Percentiles rank a stretch among this genome's conserved stretches.
Conservation (phyloP, 352 stramenopile species). For the Pythium plurisporium region DNA sequence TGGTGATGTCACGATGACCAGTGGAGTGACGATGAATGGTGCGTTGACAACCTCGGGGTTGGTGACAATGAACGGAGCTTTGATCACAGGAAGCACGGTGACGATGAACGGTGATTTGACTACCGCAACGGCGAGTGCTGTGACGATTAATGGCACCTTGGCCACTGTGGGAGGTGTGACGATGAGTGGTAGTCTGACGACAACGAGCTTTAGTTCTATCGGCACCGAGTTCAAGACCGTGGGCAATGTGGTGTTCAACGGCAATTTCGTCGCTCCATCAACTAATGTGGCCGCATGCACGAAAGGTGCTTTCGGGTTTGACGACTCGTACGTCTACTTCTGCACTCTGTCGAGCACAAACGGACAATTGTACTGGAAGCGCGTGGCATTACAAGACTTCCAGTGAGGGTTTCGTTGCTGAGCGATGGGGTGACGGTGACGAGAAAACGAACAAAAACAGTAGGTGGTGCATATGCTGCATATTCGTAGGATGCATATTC, state of each 20-base stretch:
- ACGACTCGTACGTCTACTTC: constrained; percentile 26
- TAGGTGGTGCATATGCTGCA: constrained; percentile 11
- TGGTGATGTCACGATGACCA: not conserved
- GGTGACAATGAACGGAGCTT: constrained; percentile 3
- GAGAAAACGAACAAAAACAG: constrained; percentile 5
- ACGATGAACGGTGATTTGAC: not conserved
- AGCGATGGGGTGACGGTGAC: not conserved
- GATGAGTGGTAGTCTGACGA: not conserved
- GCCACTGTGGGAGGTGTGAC: not conserved
- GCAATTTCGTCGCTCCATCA: constrained; percentile 10
- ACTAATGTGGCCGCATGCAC: constrained; percentile 1
- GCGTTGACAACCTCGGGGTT: not conserved
- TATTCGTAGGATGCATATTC: too few species aligned
- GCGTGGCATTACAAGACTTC: constrained; percentile 6
- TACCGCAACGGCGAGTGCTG: too few species aligned
- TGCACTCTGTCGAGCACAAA: constrained; percentile 14
- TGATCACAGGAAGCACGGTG: not conserved
- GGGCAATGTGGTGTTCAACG: constrained; percentile 17
- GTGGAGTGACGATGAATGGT: not conserved
- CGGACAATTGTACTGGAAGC: too few species aligned
- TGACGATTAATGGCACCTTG: too few species aligned
- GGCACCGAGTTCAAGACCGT: constrained; percentile 1
- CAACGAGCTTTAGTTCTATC: not conserved
- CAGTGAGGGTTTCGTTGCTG: not conserved
- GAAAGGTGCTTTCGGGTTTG: constrained; percentile 17